Base-by-base conservation (phyloP, 2,329 filamentous ascomycete species). In the Colletotrichum echinochloae region DNA sequence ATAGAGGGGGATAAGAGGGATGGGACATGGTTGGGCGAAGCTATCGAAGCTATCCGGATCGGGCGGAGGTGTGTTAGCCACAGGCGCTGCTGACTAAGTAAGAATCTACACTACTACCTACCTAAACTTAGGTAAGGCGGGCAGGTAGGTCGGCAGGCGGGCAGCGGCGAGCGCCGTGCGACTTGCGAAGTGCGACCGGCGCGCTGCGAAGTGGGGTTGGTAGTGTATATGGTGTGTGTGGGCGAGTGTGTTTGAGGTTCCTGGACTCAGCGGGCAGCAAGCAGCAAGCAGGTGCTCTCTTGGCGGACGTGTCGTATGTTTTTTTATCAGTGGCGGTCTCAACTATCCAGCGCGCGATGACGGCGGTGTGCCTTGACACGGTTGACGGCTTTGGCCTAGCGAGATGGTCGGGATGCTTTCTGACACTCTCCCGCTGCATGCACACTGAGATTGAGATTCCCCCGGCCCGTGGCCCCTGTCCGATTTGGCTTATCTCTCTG, bases 81-180 rank as follows among this genome's bases (percentile, higher is more conserved):
- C 30, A 33, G 30, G 8, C 30, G 8, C 30, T 5, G 30, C 30
- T 33, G 30, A 33, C 30, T 33, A 33, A 33, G n/a, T 18, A 9
- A 18, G 14, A 12, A 18, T n/a, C n/a, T n/a, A 18, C 12, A 39
- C 8, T 5, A 5, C 1, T 0, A 18, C 14, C 14, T 39, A 39
- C 14, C 14, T 16, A 16, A 11, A 8, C 1, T 1, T 18, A 39
- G 37, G 37, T 16, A 39, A 41, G 39, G 37, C 5, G 8, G 16
- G 16, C 1, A 28, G 14, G 48, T 28, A 51, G 16, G n/a, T 16
- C 3, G 26, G 41, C 26, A 46, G 28, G 70, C 72, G 72, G 72
- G 51, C 62, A 57, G 60, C 72, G 72, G 72, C 72, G 72, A 73
- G 72, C 70, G 72, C 72, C 72, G 72, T 73, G 60, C 44, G 66